Percentiles rank a stretch among this genome's conserved stretches.
These are phyloP conservation scores for Talaromyces rugulosus DNA, from an alignment of 2,329 filamentous ascomycete species.

Conservation along the genomic window DNA sequence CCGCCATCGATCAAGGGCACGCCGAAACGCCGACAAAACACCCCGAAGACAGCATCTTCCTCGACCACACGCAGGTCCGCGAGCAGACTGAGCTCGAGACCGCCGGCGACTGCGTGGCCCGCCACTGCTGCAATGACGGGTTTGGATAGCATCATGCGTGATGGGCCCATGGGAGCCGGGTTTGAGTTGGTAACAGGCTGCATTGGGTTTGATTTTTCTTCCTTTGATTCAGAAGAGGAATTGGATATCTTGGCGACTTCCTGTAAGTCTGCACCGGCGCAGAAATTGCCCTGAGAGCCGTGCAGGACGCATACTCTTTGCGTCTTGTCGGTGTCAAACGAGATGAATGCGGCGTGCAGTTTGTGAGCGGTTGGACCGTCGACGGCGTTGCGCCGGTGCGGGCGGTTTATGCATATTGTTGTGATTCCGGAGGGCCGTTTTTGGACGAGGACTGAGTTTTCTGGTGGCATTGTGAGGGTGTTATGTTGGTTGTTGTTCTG, in stretches of 20 bases:
- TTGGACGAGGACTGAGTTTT: constrained; percentile 5
- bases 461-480: not conserved
- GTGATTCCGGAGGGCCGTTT: constrained; percentile 43
- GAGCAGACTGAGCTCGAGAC: constrained; percentile 50
- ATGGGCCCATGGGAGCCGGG: constrained; percentile 51
- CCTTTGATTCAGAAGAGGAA: not conserved
- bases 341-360: constrained; percentile 46
- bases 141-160: constrained; percentile 47
- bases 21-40: constrained; percentile 53
- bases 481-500: not conserved
- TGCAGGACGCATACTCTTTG: constrained; percentile 53
- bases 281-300: constrained; percentile 48
- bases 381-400: constrained; percentile 50
- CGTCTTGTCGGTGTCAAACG: constrained; percentile 46
- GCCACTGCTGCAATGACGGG: constrained; percentile 51
- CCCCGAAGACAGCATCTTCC: constrained; percentile 51
- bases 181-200: constrained; percentile 34
- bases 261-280: constrained; percentile 52
- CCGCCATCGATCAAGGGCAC: constrained; percentile 52
- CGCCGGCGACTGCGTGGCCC: constrained; percentile 53
- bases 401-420: constrained; percentile 53
- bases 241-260: constrained; percentile 30
- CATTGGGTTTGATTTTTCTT: constrained; percentile 17
- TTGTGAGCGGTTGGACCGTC: constrained; percentile 45
- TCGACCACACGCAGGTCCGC: constrained; percentile 53